Percentiles rank a stretch among this genome's conserved stretches.
Conservation (phyloP, 2,329 filamentous ascomycete genomes). For the Paraphoma chrysanthemicola region DNA sequence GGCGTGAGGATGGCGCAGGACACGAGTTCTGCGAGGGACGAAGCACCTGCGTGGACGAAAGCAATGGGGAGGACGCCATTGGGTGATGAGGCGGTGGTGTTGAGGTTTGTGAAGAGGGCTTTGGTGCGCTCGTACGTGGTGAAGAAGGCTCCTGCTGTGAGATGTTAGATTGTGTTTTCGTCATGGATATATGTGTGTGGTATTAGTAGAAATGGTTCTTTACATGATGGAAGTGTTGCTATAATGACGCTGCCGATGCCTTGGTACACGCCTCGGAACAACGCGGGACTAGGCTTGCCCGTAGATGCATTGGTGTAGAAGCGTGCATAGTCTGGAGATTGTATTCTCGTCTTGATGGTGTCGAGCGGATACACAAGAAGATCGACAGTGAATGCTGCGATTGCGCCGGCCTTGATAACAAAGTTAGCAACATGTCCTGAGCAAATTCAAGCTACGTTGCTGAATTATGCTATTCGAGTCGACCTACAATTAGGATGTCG, state of each 20-base stretch:
- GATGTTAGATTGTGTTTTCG: conserved; percentile 3
- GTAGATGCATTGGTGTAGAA: conserved; percentile 68
- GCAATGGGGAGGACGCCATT: conserved; percentile 66
- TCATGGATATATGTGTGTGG: neutral
- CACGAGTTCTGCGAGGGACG: conserved; percentile 78
- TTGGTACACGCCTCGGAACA: conserved; percentile 82
- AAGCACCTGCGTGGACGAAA: conserved; percentile 75
- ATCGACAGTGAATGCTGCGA: conserved; percentile 86
- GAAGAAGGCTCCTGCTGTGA: conserved; percentile 81
- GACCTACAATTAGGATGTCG: conserved; percentile 64
- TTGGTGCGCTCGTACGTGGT: conserved; percentile 86
- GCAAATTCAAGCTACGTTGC: neutral
- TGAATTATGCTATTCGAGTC: neutral
- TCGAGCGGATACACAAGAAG: conserved; percentile 86
- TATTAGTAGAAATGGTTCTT: neutral
- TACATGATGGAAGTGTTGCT: conserved; percentile 86
- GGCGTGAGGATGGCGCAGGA: conserved; percentile 88
- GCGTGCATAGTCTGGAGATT: conserved; percentile 76
- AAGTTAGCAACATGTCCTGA: conserved; percentile 1
- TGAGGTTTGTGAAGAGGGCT: conserved; percentile 61
- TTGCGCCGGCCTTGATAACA: conserved; percentile 74
- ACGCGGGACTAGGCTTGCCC: conserved; percentile 60
- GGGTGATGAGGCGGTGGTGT: conserved; percentile 43
- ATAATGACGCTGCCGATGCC: conserved; percentile 85
- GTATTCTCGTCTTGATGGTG: conserved; percentile 85